These are phyloP conservation scores for Sordariomycetes sp. DNA, from an alignment of 2,329 filamentous ascomycete species.

Conservation along the genomic window DNA sequence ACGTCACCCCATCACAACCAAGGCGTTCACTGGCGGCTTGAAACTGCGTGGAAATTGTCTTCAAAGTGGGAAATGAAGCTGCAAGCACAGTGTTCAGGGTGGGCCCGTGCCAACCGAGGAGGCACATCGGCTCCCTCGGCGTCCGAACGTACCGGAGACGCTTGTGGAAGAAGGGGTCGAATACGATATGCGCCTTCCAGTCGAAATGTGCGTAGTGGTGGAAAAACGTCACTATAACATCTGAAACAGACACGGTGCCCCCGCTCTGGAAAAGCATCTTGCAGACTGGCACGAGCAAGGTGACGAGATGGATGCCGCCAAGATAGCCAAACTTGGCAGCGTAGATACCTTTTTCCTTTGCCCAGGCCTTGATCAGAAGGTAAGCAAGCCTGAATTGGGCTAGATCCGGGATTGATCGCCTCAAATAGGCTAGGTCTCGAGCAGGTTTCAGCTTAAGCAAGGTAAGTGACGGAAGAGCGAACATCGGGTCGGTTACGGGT, in stretches of 20 bases:
- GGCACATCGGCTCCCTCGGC: conserved; percentile 44
- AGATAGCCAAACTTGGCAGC: conserved; percentile 52
- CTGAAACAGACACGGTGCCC: conserved; percentile 25
- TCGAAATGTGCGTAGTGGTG: conserved; percentile 46
- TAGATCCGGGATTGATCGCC: conserved; percentile 44
- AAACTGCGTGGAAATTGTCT: conserved; percentile 37
- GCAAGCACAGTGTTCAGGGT: conserved; percentile 44
- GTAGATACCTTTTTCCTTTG: conserved; percentile 47
- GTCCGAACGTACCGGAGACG: conserved; percentile 38
- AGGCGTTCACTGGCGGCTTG: conserved; percentile 28
- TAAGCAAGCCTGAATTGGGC: conserved; percentile 44
- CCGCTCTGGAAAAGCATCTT: conserved; percentile 33
- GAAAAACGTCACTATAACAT: conserved; percentile 48
- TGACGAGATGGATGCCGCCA: conserved; percentile 49
- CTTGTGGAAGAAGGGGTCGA: conserved; percentile 46
- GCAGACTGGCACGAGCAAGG: conserved; percentile 46
- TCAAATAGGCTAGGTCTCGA: conserved; percentile 48
- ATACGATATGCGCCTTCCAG: conserved; percentile 40
- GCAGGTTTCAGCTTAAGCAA: conserved; percentile 51
- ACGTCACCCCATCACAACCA: conserved; percentile 19
- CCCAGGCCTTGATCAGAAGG: conserved; percentile 48
- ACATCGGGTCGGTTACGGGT: conserved; percentile 36
- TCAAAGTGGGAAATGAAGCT: conserved; percentile 37
- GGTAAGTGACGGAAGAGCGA: conserved; percentile 39
- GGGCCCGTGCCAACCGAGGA: conserved; percentile 49